phyloP scores from a whole-genome alignment of 768 basidiomycete species.

The Macrolepiota albuminosa region DNA sequence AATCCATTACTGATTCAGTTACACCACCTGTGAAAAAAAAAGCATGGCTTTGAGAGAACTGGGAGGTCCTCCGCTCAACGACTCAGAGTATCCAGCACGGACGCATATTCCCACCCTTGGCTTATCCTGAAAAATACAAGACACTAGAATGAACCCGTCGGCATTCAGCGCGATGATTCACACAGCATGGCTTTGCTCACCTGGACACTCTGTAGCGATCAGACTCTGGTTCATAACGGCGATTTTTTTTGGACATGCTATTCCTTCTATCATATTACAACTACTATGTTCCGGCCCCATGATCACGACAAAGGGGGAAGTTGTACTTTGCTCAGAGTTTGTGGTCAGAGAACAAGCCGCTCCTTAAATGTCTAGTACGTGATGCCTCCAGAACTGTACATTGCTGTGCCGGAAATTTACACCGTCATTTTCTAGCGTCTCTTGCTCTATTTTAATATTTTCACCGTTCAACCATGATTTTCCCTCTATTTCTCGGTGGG shows the following conservation, averaged over 20 bases:
- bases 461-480: not conserved
- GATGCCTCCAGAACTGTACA: not conserved
- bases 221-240: not conserved
- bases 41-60: not conserved
- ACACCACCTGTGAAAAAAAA: not conserved
- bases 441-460: not conserved
- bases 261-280: not conserved
- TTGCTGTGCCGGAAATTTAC: not conserved
- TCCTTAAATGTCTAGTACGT: not conserved
- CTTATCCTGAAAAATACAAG: not conserved
- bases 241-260: not conserved
- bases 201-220: not conserved
- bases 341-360: not conserved
- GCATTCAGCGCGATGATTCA: not conserved
- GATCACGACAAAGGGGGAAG: not conserved
- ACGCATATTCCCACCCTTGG: not conserved
- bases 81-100: too few relatives aligned
- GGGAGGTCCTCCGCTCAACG: not conserved
- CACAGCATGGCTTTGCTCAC: not conserved
- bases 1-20: too few relatives aligned
- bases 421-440: not conserved
- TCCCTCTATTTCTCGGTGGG: not conserved
- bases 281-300: not conserved
- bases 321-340: not conserved
- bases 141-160: not conserved